Conservation (phyloP, 108 stramenopile species). For the Cyclotella atomus region DNA sequence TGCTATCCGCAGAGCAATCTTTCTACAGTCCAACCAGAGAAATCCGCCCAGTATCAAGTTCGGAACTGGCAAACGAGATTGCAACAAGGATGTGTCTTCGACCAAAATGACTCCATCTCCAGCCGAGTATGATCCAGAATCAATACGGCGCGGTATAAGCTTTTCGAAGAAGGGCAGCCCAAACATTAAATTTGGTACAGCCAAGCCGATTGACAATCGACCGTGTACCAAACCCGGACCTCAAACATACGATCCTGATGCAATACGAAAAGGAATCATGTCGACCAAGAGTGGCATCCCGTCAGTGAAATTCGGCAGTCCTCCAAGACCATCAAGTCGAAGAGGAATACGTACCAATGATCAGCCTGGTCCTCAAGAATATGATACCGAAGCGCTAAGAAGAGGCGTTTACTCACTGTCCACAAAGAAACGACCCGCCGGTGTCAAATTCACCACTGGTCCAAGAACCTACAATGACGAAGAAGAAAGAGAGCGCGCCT, state of each 20-base stretch:
- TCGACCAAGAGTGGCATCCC: conserved; percentile 42
- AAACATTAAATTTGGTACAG: conserved; percentile 36
- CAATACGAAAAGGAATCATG: conserved; percentile 46
- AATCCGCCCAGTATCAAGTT: conserved; percentile 42
- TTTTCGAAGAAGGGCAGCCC: conserved; percentile 36
- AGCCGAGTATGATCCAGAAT: conserved; percentile 46
- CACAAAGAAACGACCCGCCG: conserved; percentile 44
- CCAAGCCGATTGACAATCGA: conserved; percentile 11
- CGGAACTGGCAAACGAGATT: conserved; percentile 40
- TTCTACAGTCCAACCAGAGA: conserved; percentile 27
- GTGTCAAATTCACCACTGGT: conserved; percentile 54
- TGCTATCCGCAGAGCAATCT: conserved; percentile 42
- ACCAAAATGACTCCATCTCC: conserved; percentile 27
- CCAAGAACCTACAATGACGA: conserved; percentile 59
- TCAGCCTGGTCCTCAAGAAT: conserved; percentile 48
- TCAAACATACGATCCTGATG: conserved; percentile 45
- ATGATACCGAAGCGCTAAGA: conserved; percentile 45
- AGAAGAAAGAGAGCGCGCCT: conserved; percentile 44
- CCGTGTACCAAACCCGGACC: conserved; percentile 37
- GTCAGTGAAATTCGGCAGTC: conserved; percentile 48
- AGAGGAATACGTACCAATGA: background rate
- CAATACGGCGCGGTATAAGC: conserved; percentile 35
- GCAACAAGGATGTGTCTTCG: conserved; percentile 17
- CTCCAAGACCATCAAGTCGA: conserved; percentile 14
- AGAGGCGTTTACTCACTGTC: conserved; percentile 33